Base-by-base conservation (phyloP, 2,329 filamentous ascomycete genomes). In the Phyllosticta citribraziliensis region DNA sequence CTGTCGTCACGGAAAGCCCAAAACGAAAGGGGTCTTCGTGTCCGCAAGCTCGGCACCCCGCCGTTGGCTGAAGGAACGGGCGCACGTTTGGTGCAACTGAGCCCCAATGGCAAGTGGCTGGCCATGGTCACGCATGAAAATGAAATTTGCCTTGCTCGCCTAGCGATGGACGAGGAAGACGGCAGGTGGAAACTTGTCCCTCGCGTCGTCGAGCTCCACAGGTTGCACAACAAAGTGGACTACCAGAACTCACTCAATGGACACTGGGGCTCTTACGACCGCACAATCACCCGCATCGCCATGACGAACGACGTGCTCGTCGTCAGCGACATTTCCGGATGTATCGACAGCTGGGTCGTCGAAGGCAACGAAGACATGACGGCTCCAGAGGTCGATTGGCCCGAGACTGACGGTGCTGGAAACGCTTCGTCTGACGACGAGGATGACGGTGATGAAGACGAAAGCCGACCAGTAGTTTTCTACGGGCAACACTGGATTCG, bases 311-410 rank as follows among this genome's bases (percentile, higher is more conserved):
- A 82, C 65, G 83, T 96, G 64, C 77, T 97, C 55, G 91, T 88
- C 9, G 84, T 86, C 30, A 86, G 88, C 55, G 93, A 97, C 72
- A 75, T 97, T 58, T 86, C 88, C 52, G 94, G 94, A 52, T 91
- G 87, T 73, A 80, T 97, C 33, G 92, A 97, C 70, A 91, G 87
- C 19, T 99, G 92, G 89, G 76, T 91, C 1, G 75, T 96, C 60
- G 81, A 84, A 69, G 82, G 82, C 47, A 73, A 82, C 63, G 78
- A 82, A 66, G 80, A 84, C 65, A 65, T 70, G 2, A 76, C 74
- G 14, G 75, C 78, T 22, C 70, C 74, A 47, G 70, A 73, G 64
- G 70, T 76, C 33, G 71, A 78, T 25, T 66, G 71, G 54, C 55
- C 60, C 10, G 62, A 60, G 27, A 67, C 67, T n/a, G 67, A 67